phyloP scores from a whole-genome alignment of 768 basidiomycete genomes.

The Mycena crocata region DNA sequence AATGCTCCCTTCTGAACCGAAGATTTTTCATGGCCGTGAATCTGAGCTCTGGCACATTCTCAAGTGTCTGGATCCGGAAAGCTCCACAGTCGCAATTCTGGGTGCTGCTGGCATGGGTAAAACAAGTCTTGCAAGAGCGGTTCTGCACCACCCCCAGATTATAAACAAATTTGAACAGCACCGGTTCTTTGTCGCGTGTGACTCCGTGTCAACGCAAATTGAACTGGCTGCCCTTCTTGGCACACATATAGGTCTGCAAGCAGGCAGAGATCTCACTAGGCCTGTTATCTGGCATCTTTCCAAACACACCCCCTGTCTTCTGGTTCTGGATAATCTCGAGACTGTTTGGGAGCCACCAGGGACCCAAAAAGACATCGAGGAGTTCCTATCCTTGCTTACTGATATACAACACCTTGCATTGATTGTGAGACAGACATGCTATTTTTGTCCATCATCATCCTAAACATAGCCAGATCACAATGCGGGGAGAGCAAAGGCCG shows the following conservation, averaged over 20 bases:
- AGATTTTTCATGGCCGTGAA: slow-evolving; percentile 1
- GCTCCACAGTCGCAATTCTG: neutral
- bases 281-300: neutral
- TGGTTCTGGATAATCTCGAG: slow-evolving; percentile 22
- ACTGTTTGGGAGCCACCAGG: slow-evolving; percentile 14
- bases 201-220: neutral
- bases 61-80: neutral
- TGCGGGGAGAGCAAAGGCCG: slow-evolving; percentile 18
- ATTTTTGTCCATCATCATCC: neutral
- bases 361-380: neutral
- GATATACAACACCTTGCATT: slow-evolving; percentile 1
- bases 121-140: slow-evolving; percentile 4
- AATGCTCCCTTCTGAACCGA: neutral
- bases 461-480: neutral
- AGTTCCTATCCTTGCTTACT: slow-evolving; percentile 2
- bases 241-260: slow-evolving; percentile 2
- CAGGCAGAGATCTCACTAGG: neutral
- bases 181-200: neutral
- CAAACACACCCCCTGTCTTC: neutral
- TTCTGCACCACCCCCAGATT: neutral
- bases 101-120: neutral
- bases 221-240: slow-evolving; percentile 1
- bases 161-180: neutral
- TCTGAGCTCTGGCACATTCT: neutral
- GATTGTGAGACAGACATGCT: neutral